These are phyloP conservation scores for Evernia prunastri DNA, from an alignment of 495 filamentous ascomycete species.

Conservation along the genomic window DNA sequence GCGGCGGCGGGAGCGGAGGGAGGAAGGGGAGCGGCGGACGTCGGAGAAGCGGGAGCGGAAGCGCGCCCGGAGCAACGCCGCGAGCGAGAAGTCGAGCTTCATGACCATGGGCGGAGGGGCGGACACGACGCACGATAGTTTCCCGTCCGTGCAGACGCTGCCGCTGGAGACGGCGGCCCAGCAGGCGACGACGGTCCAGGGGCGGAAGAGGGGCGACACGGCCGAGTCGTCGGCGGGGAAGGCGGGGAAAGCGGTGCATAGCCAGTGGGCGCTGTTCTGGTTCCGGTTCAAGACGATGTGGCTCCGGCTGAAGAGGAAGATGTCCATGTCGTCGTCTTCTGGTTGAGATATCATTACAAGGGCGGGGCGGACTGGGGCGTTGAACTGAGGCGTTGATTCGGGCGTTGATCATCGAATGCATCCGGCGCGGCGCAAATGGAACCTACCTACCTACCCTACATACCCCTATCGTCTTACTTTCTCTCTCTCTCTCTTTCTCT, in stretches of 20 bases:
- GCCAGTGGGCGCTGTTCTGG: constrained; percentile 26
- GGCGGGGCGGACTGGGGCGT: no score
- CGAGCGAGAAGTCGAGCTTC: constrained; percentile 25
- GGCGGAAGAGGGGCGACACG: constrained; percentile 9
- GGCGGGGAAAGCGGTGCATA: constrained; percentile 24
- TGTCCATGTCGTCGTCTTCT: constrained; percentile 10
- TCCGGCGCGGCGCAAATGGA: no score
- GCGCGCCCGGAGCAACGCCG: constrained; percentile 24
- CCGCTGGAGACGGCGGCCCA: neutral
- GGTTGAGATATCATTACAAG: no score
- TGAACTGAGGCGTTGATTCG: no score
- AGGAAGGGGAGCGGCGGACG: constrained; percentile 22
- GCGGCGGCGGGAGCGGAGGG: constrained; percentile 38
- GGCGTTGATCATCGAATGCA: no score
- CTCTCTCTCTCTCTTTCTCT: no score
- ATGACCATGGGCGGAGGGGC: constrained; percentile 7
- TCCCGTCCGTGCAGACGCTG: neutral
- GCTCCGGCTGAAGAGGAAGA: constrained; percentile 25
- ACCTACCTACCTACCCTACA: no score
- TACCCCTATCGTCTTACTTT: no score
- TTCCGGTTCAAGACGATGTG: constrained; percentile 26
- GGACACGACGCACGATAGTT: neutral
- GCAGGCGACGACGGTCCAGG: no score
- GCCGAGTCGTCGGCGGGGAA: constrained; percentile 16
- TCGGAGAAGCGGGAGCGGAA: constrained; percentile 23